Conservation (phyloP, 192 early-diverging fungal genomes). For the Rhizophagus clarus region DNA sequence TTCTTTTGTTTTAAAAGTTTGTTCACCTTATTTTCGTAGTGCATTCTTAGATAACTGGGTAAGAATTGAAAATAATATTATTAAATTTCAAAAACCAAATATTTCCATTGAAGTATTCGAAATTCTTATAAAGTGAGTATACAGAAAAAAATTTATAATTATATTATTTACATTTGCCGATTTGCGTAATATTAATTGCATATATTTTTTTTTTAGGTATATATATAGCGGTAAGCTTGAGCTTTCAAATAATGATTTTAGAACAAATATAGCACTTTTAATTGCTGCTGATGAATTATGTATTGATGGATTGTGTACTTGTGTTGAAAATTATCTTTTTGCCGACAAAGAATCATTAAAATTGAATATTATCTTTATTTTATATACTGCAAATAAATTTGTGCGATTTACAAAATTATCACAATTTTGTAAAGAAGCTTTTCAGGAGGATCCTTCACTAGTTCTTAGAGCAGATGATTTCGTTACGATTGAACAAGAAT, state of each 20-base stretch:
- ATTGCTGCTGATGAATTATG: too few relatives aligned
- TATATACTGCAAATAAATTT: not conserved
- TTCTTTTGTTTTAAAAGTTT: not conserved
- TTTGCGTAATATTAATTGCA: not conserved
- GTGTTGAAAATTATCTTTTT: not conserved
- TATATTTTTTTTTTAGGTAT: not conserved
- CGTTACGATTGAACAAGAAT: not conserved
- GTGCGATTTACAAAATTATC: not conserved
- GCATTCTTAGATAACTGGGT: not conserved
- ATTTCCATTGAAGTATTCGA: too few relatives aligned
- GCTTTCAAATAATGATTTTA: too few relatives aligned
- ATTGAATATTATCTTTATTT: not conserved
- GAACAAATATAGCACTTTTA: too few relatives aligned
- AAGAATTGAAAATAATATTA: not conserved
- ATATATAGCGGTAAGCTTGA: too few relatives aligned
- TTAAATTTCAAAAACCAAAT: not conserved
- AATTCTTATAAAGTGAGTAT: not conserved
- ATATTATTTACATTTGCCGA: too few relatives aligned
- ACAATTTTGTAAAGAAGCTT: not conserved
- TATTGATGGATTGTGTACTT: not conserved
- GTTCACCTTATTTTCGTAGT: slow-evolving; percentile 7
- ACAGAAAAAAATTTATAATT: too few relatives aligned
- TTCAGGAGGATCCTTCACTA: not conserved
- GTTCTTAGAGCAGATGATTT: not conserved
- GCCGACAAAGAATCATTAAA: not conserved